Base-by-base conservation (phyloP, 2,329 filamentous ascomycete genomes). In the Trichoderma sp. region DNA sequence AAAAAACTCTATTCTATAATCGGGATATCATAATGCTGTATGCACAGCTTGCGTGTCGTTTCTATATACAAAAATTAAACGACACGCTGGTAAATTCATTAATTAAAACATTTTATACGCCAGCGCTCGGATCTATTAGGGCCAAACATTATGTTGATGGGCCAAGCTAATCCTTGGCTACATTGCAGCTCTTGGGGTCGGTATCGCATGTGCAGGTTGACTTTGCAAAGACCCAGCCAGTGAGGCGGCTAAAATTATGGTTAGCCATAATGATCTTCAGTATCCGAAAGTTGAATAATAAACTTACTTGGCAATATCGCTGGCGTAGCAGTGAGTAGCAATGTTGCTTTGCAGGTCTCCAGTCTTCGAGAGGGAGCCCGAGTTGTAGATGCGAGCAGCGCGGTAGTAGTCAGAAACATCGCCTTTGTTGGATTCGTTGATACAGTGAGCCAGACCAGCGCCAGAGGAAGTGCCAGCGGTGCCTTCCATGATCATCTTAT, bases 401-500 rank as follows among this genome's bases (percentile, higher is more conserved):
- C 70, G 71, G 40, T 74, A 74, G 57, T 64, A 68, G 24, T 64
- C 68, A 19, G 71, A 71, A 33, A 62, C 67, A 56, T 66, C 70
- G 21, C 53, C 21, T 11, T 31, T 35, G 53, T 57, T 57, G 37
- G 68, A 43, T 24, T 35, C 6, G n/a, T 70, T 70, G 63, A 71
- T 63, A 49, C 60, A 70, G 37, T 71, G 61, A 13, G 62, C 49
- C n/a, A 86, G 75, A 1, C 83, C 84, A 40, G 82, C 81, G 4
- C 81, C 82, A 27, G 76, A 74, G 7, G 75, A 68, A 10, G 83
- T 82, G 40, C 83, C 83, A 13, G 73, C 74, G 2, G 79, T 77
- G 21, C 84, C 84, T 47, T 86, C 83, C 5, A 73, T 71, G 70
- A 78, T 75, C 78, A 79, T 79, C 70, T 78, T 72, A 66, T 72